Evolutionary conservation across 441 rosid species (phyloP), one percentile per base, ranked within the genome.

Genomic region (Dalechampia spathulata): DNA sequence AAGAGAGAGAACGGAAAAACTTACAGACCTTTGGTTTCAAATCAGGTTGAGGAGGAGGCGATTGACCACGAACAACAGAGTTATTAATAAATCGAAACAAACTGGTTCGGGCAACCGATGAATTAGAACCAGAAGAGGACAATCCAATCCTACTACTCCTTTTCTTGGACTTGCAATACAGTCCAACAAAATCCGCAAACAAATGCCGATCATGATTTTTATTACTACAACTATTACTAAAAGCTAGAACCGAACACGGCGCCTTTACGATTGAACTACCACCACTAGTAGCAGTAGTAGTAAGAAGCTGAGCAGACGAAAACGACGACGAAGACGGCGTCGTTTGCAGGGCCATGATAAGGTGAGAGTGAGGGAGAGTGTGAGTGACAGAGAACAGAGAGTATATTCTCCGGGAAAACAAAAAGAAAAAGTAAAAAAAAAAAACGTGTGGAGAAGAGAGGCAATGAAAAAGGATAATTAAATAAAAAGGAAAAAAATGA

Each of bases 121-220:
- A 44, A 34, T 38, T 9, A 13, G 70, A 44, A 34, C 32, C 6
- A 13, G 70, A 48, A 26, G 72, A 57, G 26, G 77, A 72, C 32
- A 76, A 68, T 5, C 83, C 81, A 46, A 78, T 67, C 64, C 86
- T 69, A 60, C 92, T 79, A 58, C 88, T 64, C 7, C 69, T 45
- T 17, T 71, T 61, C 61, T 74, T 85, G 22, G 95, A 79, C 67
- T 85, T 64, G 28, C 82, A 75, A 48, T 65, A 72, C 2, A 83
- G 67, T 1, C 96, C 95, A 22, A 78, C 78, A 67, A 93, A 93
- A 71, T 92, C 98, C 30, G 78, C 85, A 72, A 72, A 70, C 50
- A 84, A 72, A 57, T 70, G 66, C 32, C 66, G 62, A n/a, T n/a
- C n/a, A n/a, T n/a, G n/a, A n/a, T n/a, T n/a, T n/a, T n/a, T n/a